Percentiles rank a stretch among this genome's conserved stretches.
Conservation (phyloP, 306 rosid genomes). For the Inga laurina region DNA sequence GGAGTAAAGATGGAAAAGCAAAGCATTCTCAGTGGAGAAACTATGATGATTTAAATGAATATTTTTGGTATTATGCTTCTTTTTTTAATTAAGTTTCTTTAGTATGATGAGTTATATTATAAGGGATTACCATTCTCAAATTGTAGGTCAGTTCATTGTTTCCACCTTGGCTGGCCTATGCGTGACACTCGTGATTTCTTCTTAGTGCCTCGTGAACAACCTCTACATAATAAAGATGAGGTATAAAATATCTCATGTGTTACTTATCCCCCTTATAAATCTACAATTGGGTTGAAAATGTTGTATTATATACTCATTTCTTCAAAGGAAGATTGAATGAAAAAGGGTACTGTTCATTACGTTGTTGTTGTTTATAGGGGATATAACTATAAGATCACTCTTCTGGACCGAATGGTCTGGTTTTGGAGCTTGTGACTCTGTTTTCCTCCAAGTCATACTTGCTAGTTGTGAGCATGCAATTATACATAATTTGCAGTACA, state of each 20-base stretch:
- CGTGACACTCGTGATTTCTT: slow-evolving; percentile 77
- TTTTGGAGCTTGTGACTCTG: not conserved
- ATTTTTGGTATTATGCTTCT: slow-evolving; percentile 68
- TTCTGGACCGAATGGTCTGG: not conserved
- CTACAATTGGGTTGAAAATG: not conserved
- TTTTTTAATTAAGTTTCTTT: slow-evolving; percentile 7
- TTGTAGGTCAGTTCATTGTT: slow-evolving; percentile 87
- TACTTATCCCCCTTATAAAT: slow-evolving; percentile 23
- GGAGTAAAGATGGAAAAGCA: slow-evolving; percentile 65
- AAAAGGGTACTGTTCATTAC: not conserved
- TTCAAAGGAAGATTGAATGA: not conserved
- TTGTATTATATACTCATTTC: not conserved
- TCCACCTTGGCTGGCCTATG: slow-evolving; percentile 94
- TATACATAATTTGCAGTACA: not conserved
- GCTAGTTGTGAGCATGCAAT: not conserved
- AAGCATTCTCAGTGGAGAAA: slow-evolving; percentile 99
- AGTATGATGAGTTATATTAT: slow-evolving; percentile 13
- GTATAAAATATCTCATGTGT: slow-evolving; percentile 46
- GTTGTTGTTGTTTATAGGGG: not conserved
- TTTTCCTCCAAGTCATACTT: not conserved
- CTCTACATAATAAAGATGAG: slow-evolving; percentile 51
- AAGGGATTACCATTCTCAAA: slow-evolving; percentile 27
- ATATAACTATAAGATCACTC: not conserved
- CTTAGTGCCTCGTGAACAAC: slow-evolving; percentile 38
- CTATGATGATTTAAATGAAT: slow-evolving; percentile 94